Conservation (phyloP, 192 early-diverging fungal genomes). For the Entomortierella beljakovae region DNA sequence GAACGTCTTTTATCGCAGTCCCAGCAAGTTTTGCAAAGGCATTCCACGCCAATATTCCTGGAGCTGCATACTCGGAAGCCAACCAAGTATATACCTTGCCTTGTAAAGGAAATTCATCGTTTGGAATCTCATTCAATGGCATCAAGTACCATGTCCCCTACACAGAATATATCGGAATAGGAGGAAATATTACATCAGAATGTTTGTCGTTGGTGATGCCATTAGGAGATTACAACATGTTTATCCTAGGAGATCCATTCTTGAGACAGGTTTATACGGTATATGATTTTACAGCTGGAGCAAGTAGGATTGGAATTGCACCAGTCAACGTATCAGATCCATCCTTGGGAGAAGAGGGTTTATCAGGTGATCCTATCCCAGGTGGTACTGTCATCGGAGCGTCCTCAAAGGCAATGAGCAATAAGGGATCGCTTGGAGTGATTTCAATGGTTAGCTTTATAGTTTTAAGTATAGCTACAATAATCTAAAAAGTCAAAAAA, state of each 20-base stretch:
- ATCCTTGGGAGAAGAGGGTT: slow-evolving; percentile 30
- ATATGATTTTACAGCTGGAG: slow-evolving; percentile 48
- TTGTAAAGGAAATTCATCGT: slow-evolving; percentile 33
- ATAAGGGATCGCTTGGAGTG: too few species aligned
- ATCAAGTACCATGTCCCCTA: slow-evolving; percentile 46
- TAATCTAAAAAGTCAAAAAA: background rate
- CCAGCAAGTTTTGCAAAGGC: slow-evolving; percentile 29
- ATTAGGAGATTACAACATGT: slow-evolving; percentile 42
- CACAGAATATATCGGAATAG: slow-evolving; percentile 28
- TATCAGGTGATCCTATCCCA: slow-evolving; percentile 32
- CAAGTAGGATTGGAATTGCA: slow-evolving; percentile 36
- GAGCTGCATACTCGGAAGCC: slow-evolving; percentile 17
- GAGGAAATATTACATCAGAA: slow-evolving; percentile 2
- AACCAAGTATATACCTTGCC: slow-evolving; percentile 29
- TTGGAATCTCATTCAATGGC: slow-evolving; percentile 38
- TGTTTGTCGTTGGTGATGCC: slow-evolving; percentile 50
- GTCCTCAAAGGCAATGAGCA: too few species aligned
- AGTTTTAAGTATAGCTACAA: background rate
- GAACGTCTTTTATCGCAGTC: slow-evolving; percentile 53
- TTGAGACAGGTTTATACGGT: slow-evolving; percentile 47
- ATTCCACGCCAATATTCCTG: slow-evolving; percentile 41
- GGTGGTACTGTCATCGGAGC: slow-evolving; percentile 23
- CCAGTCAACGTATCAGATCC: slow-evolving; percentile 13
- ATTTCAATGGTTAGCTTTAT: too few species aligned
- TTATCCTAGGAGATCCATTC: slow-evolving; percentile 49